A percentile compares a stretch with the other conserved stretches of the same genome.
Evolutionary conservation across 1,139 yeast genomes (phyloP).

Genomic region (Taiozyma sp.): DNA sequence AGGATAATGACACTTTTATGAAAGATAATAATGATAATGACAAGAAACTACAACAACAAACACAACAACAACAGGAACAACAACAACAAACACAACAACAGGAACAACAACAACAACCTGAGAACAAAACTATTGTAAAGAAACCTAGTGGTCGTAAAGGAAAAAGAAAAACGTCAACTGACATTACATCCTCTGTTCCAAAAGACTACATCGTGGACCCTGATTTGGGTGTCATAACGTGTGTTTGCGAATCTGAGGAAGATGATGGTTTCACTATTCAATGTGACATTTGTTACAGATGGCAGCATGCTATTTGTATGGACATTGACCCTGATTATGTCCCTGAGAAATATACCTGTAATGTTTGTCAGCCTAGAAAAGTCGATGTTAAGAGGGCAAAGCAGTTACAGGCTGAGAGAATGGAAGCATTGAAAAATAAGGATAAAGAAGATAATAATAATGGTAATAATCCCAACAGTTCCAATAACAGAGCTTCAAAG

Average conservation of each 20-base stretch:
- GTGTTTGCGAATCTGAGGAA: conserved; percentile 83
- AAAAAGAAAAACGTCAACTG: conserved; percentile 6
- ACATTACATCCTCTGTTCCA: conserved; percentile 18
- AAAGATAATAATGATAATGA: conserved; percentile 4
- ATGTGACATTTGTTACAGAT: conserved; percentile 84
- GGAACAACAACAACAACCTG: conserved; percentile 4
- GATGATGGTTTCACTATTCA: conserved; percentile 96
- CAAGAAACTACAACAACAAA: conserved; percentile 5
- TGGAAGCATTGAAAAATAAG: conserved; percentile 25
- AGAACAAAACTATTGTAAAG: conserved; percentile 3
- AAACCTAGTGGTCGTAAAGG: conserved; percentile 5
- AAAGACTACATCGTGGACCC: conserved; percentile 58
- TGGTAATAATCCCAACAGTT: not conserved
- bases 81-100: no score
- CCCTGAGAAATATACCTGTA: conserved; percentile 82
- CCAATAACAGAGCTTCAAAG: not conserved
- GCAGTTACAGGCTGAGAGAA: conserved; percentile 40
- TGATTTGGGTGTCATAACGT: conserved; percentile 81
- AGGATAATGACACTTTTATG: not conserved
- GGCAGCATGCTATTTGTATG: conserved; percentile 94
- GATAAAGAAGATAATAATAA: conserved; percentile 9
- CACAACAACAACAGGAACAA: not conserved
- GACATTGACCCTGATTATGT: conserved; percentile 47
- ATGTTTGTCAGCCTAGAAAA: conserved; percentile 66
- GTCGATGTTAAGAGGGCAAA: conserved; percentile 47